These are phyloP conservation scores for Olyra latifolia DNA, from an alignment of 176 grass and related monocot genomes.

Conservation along the genomic window DNA sequence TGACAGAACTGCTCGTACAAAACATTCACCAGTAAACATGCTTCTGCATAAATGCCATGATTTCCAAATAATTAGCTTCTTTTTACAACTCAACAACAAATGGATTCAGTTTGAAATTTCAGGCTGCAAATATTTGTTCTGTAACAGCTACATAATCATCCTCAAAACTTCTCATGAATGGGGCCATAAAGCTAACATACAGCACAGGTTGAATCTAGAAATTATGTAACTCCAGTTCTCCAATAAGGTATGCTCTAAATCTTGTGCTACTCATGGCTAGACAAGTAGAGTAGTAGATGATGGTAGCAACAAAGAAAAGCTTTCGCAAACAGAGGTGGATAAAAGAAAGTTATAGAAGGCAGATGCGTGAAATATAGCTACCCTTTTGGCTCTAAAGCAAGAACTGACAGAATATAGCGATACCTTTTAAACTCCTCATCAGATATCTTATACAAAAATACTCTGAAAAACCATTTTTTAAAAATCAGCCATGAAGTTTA, in stretches of 20 bases:
- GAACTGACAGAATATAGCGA: not conserved
- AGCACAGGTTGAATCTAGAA: not conserved
- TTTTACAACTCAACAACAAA: not conserved
- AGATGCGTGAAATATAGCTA: not conserved
- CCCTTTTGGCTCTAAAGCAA: not conserved
- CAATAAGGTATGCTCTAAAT: not conserved
- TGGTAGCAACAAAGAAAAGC: not conserved
- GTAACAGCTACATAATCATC: not conserved
- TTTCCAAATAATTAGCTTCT: not conserved
- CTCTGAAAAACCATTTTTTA: not conserved
- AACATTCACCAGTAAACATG: not conserved
- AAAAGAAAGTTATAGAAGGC: no score
- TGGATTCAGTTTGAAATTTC: not conserved
- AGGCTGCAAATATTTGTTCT: not conserved
- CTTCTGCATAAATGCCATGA: not conserved
- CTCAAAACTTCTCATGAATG: not conserved
- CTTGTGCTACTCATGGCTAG: not conserved
- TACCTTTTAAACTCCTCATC: not conserved
- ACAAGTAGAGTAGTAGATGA: not conserved
- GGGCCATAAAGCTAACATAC: not conserved
- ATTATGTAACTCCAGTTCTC: not conserved
- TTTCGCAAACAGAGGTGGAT: not conserved
- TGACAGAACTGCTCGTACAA: not conserved
- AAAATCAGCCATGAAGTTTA: not conserved
- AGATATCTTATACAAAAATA: not conserved